Base-by-base conservation (phyloP, 352 stramenopile species). In the Phytopythium ostracodes region DNA sequence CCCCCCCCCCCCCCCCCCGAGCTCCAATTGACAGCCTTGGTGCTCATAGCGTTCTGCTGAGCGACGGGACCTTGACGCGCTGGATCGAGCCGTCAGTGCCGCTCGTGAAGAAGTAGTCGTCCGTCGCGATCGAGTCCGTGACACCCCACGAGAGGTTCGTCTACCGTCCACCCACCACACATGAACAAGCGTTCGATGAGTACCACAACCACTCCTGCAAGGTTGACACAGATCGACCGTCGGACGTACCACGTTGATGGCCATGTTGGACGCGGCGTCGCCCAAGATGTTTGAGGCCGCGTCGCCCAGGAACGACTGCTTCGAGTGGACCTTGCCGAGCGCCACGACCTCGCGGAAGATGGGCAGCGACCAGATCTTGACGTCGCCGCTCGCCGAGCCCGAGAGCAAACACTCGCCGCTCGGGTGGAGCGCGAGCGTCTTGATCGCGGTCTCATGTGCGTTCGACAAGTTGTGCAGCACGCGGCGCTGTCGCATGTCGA, bases 321-420 rank as follows among this genome's bases (percentile, higher is more conserved):
- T 93, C 24, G 84, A 71, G 64, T 93, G 81, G 27, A 93, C 73
- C 65, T 92, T 96, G 58, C 62, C 77, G 22, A 91, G 65, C 49
- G 79, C 74, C 15, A 77, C 76, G n/a, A 94, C 64, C 60, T 96
- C 85, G 20, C 87, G 77, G 63, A 96, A 96, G 46, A 94, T 85
- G 14, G 87, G 85, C 27, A 96, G 64, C 17, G 87, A 91, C 87
- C 87, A 96, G 54, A 96, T 93, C 73, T 96, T 96, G 49, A 96
- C 73, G 56, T 94, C 87, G 7, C 87, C 87, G 22, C 81, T 84
- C 27, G 87, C 82, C 1, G 87, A 94, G 9, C 87, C 87, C 18
- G 87, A 94, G 10, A 96, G 73, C 52, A 96, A 70, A 44, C 84
- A 96, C n/a, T 86, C 72, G 6, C 85, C 83, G 33, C 79, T 87